A percentile compares a stretch with the other conserved stretches of the same genome.
phyloP scores from a whole-genome alignment of 2,329 filamentous ascomycete species.

The Epichloe baconii region DNA sequence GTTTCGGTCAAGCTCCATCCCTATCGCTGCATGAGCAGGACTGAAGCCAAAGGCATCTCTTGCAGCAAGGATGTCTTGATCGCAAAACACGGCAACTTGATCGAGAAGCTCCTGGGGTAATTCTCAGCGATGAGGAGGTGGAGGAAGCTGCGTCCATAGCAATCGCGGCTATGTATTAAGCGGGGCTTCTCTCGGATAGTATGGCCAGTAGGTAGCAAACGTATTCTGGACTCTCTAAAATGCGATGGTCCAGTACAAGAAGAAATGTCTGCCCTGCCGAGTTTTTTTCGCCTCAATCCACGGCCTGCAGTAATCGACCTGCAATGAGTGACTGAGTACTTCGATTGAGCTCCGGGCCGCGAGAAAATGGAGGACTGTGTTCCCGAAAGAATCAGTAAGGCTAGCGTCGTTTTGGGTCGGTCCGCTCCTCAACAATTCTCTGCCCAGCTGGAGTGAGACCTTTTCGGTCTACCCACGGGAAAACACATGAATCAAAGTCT shows the following conservation, averaged over 20 bases:
- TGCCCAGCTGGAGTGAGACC: conserved; percentile 12
- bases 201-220: conserved; percentile 17
- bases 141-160: conserved; percentile 40
- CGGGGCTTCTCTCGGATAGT: conserved; percentile 11
- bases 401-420: conserved; percentile 6
- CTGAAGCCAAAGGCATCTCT: conserved; percentile 36
- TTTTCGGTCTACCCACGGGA: conserved; percentile 17
- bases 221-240: conserved; percentile 17
- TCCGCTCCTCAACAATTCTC: conserved; percentile 7
- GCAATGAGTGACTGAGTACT: conserved; percentile 17
- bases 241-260: conserved; percentile 25
- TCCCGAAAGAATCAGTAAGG: conserved; percentile 29
- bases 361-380: conserved; percentile 34
- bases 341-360: conserved; percentile 21
- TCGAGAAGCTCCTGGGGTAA: conserved; percentile 16
- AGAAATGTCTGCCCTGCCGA: conserved; percentile 36
- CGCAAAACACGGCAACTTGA: conserved; percentile 22
- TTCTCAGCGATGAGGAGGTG: conserved; percentile 14
- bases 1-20: conserved; percentile 2
- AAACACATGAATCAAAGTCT: background rate
- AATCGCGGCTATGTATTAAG: conserved; percentile 25
- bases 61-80: conserved; percentile 19
- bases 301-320: conserved; percentile 6
- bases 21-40: conserved; percentile 8
- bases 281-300: conserved; percentile 22